Evolutionary conservation across 2,329 filamentous ascomycete genomes (phyloP).

Genomic region (Periconia macrospinosa): DNA sequence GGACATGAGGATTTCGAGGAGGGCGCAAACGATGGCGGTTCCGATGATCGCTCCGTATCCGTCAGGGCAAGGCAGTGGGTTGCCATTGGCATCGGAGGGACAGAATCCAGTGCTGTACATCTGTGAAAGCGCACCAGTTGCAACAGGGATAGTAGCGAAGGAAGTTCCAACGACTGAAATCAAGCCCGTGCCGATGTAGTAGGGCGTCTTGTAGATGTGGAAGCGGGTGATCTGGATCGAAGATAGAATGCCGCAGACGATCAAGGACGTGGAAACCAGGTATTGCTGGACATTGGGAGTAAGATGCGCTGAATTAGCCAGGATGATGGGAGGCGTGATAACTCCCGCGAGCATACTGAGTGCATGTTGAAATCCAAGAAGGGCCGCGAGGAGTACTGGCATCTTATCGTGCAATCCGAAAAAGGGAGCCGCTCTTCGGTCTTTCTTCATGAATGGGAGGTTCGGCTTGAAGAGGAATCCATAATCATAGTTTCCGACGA

Average conservation of each 20-base stretch:
- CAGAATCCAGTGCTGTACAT: conserved; percentile 78
- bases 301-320: conserved; percentile 68
- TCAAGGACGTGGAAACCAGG: conserved; percentile 75
- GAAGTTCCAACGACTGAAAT: conserved; percentile 80
- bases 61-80: conserved; percentile 71
- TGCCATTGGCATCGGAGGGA: conserved; percentile 62
- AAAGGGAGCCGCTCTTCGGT: conserved; percentile 67
- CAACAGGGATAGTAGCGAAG: conserved; percentile 75
- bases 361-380: conserved; percentile 79
- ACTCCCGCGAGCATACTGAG: conserved; percentile 70
- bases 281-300: conserved; percentile 66
- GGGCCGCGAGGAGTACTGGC: conserved; percentile 71
- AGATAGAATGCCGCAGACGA: conserved; percentile 76
- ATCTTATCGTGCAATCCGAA: conserved; percentile 81
- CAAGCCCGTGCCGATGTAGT: conserved; percentile 68
- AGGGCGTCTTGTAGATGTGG: conserved; percentile 70
- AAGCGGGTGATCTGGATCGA: conserved; percentile 77
- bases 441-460: conserved; percentile 76
- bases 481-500: conserved; percentile 89
- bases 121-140: conserved; percentile 70
- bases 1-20: conserved; percentile 71
- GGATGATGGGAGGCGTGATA: conserved; percentile 77
- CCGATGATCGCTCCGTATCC: conserved; percentile 77
- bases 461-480: conserved; percentile 80
- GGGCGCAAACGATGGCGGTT: conserved; percentile 54